A percentile compares a stretch with the other conserved stretches of the same genome.
These are phyloP conservation scores for Phytophthora colocasiae DNA, from an alignment of 352 stramenopile species.

Conservation along the genomic window DNA sequence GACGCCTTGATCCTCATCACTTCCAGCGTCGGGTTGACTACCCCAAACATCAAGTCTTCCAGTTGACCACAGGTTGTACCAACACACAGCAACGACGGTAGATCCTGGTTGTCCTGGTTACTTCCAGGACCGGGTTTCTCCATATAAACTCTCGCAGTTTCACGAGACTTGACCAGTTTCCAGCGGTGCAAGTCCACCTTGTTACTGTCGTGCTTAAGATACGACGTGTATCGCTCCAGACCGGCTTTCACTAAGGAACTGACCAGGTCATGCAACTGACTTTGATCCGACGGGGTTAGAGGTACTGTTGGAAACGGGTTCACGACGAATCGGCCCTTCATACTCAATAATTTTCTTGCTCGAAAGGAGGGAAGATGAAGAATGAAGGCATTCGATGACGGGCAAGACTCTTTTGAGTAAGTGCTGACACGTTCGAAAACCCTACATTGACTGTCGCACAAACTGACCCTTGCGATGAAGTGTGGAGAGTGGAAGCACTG, in stretches of 20 bases:
- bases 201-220: conserved; percentile 40
- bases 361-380: conserved; percentile 6
- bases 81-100: conserved; percentile 39
- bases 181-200: conserved; percentile 30
- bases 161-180: conserved; percentile 41
- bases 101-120: conserved; percentile 15
- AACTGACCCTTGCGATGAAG: too few relatives aligned
- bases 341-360: background rate
- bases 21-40: conserved; percentile 53
- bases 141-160: conserved; percentile 34
- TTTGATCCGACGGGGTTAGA: conserved; percentile 22
- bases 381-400: conserved; percentile 12
- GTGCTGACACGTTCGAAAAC: background rate
- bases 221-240: conserved; percentile 34
- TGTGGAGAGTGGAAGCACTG: conserved; percentile 3
- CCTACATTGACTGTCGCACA: conserved; percentile 14
- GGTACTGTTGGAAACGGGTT: conserved; percentile 41
- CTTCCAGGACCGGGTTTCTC: conserved; percentile 11
- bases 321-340: conserved; percentile 43
- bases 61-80: conserved; percentile 47
- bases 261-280: conserved; percentile 28
- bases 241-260: conserved; percentile 32
- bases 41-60: conserved; percentile 66
- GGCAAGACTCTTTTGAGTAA: conserved; percentile 9
- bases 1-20: conserved; percentile 60